Conservation (phyloP, 345 rosid species). For the Chamaenerion angustifolium region DNA sequence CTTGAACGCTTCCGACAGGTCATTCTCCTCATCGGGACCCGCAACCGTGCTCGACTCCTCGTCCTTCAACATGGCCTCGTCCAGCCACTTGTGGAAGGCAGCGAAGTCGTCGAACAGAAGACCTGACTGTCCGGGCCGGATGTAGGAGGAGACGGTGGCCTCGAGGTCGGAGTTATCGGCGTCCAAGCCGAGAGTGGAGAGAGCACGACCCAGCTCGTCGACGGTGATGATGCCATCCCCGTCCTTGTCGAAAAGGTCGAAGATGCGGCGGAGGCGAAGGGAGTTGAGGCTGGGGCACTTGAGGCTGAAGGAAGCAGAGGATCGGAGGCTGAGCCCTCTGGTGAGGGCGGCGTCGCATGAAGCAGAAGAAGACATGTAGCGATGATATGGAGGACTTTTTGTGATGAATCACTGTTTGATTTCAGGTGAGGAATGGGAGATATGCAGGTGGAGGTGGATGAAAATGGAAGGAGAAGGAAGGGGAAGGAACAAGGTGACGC, state of each 20-base stretch:
- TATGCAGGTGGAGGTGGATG: neutral
- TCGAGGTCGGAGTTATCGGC: constrained; percentile 46
- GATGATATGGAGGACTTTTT: neutral
- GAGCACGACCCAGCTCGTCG: constrained; percentile 54
- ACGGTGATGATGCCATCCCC: constrained; percentile 62
- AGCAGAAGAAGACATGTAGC: neutral
- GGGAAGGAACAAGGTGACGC: neutral
- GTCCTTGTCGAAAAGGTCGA: constrained; percentile 71
- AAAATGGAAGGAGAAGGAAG: no score
- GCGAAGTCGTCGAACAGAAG: constrained; percentile 56
- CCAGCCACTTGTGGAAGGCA: constrained; percentile 45
- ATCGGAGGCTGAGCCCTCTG: constrained; percentile 10
- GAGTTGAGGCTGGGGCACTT: constrained; percentile 50
- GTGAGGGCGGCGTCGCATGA: constrained; percentile 2
- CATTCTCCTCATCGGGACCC: constrained; percentile 41
- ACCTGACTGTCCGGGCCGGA: constrained; percentile 39
- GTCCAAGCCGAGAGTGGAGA: constrained; percentile 47
- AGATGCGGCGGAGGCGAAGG: constrained; percentile 60
- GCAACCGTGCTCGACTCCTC: neutral
- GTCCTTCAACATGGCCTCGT: constrained; percentile 27
- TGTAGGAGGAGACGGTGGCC: constrained; percentile 34
- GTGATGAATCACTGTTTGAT: neutral
- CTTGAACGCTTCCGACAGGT: constrained; percentile 80
- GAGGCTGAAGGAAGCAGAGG: constrained; percentile 35
- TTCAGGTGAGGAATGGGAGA: neutral